Conservation (phyloP, 2,329 filamentous ascomycete genomes). For the Ascochyta fabae region DNA sequence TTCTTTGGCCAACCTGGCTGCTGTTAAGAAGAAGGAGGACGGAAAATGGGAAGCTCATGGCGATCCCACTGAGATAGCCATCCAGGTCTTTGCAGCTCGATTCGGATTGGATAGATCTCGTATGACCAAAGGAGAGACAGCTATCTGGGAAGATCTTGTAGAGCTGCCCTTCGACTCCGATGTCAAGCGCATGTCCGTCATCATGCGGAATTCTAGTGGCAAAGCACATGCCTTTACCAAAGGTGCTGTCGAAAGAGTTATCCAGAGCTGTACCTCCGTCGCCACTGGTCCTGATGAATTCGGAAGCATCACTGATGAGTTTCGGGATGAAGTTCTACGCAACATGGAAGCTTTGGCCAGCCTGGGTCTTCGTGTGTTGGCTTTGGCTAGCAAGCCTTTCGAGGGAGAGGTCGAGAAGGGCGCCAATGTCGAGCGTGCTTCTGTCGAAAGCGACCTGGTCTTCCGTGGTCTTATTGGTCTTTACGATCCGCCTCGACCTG, state of each 20-base stretch:
- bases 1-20: constrained; percentile 59
- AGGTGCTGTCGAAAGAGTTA: constrained; percentile 72
- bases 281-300: constrained; percentile 52
- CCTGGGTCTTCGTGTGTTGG: constrained; percentile 72
- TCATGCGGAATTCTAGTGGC: constrained; percentile 57
- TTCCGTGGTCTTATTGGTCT: constrained; percentile 83
- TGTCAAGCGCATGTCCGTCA: constrained; percentile 78
- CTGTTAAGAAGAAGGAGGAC: constrained; percentile 54
- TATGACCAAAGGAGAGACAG: constrained; percentile 51
- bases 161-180: constrained; percentile 78
- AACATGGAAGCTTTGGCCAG: constrained; percentile 73
- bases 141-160: constrained; percentile 53
- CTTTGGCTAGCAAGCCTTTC: constrained; percentile 62
- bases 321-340: constrained; percentile 63
- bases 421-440: constrained; percentile 60
- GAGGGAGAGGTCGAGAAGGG: constrained; percentile 53
- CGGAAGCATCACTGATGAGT: constrained; percentile 58
- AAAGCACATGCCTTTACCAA: constrained; percentile 63
- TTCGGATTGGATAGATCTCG: constrained; percentile 68
- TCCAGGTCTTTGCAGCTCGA: constrained; percentile 74
- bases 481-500: constrained; percentile 83
- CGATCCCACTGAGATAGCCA: constrained; percentile 70
- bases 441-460: constrained; percentile 71
- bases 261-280: constrained; percentile 66
- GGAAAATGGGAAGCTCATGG: constrained; percentile 48